phyloP scores from a whole-genome alignment of 1,139 yeast species.

The Candida glucosophila region DNA sequence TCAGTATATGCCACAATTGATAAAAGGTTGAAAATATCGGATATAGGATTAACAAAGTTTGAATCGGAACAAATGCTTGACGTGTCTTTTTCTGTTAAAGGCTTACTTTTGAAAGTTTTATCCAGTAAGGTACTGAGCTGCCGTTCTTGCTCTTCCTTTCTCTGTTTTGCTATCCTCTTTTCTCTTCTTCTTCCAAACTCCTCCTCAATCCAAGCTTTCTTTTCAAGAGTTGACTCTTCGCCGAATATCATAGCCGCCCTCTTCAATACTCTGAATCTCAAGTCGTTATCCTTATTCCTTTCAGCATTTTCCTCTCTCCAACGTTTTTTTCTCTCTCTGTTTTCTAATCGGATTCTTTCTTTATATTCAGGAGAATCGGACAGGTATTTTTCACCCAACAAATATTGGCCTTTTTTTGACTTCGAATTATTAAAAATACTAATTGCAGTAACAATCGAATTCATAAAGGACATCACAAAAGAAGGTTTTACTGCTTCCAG shows the following conservation, averaged over 20 bases:
- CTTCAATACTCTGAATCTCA: slow-evolving; percentile 66
- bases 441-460: slow-evolving; percentile 22
- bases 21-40: slow-evolving; percentile 29
- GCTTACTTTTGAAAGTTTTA: slow-evolving; percentile 3
- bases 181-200: slow-evolving; percentile 63
- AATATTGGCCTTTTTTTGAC: slow-evolving; percentile 9
- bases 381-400: slow-evolving; percentile 18
- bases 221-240: slow-evolving; percentile 41
- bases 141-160: slow-evolving; percentile 16
- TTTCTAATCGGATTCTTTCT: slow-evolving; percentile 59
- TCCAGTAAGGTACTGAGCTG: slow-evolving; percentile 1
- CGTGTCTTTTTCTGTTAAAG: slow-evolving; percentile 2
- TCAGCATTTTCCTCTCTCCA: slow-evolving; percentile 85
- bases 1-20: slow-evolving; percentile 25
- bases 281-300: slow-evolving; percentile 80
- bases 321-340: slow-evolving; percentile 77
- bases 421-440: slow-evolving; percentile 16
- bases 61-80: no score
- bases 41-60: slow-evolving; percentile 16
- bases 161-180: slow-evolving; percentile 40
- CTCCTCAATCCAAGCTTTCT: slow-evolving; percentile 63
- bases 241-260: slow-evolving; percentile 69
- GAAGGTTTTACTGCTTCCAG: slow-evolving; percentile 7
- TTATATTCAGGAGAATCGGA: slow-evolving; percentile 30
- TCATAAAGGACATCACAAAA: slow-evolving; percentile 20